phyloP scores from a whole-genome alignment of 2,329 filamentous ascomycete genomes.

The Trichoderma sp. region DNA sequence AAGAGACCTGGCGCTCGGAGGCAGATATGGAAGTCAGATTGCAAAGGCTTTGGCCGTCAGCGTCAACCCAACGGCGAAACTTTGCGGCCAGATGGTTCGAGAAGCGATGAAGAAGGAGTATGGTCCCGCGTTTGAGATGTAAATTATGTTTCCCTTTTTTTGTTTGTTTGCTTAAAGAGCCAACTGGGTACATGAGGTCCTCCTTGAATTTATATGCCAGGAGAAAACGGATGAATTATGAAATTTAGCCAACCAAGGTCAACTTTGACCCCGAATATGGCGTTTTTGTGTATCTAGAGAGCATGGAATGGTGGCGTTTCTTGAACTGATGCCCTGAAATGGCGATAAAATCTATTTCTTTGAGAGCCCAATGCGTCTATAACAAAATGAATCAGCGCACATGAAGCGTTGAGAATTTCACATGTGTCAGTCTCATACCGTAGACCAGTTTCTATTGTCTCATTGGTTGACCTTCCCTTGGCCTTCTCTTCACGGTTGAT shows the following conservation, averaged over 20 bases:
- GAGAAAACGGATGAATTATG: not conserved
- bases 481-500: slow-evolving; percentile 63
- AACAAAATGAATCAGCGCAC: not conserved
- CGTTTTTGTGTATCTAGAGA: not conserved
- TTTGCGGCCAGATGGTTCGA: slow-evolving; percentile 68
- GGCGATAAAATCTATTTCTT: slow-evolving; percentile 24
- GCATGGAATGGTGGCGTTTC: slow-evolving; percentile 2
- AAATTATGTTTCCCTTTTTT: slow-evolving; percentile 12
- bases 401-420: not conserved
- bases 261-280: not conserved
- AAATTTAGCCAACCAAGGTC: not conserved
- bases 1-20: slow-evolving; percentile 63
- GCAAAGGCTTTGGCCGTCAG: slow-evolving; percentile 65
- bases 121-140: slow-evolving; percentile 50
- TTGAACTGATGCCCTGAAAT: not conserved
- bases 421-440: slow-evolving; percentile 35
- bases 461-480: slow-evolving; percentile 53
- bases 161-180: not conserved
- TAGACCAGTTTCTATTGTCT: slow-evolving; percentile 52
- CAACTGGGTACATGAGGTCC: not conserved
- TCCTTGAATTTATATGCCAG: not conserved
- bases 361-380: slow-evolving; percentile 37
- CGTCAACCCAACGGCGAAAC: slow-evolving; percentile 68
- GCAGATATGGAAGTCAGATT: slow-evolving; percentile 65
- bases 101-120: slow-evolving; percentile 72